Base-by-base conservation (phyloP, 139 green algal genomes). In the Coccomyxa sp. region DNA sequence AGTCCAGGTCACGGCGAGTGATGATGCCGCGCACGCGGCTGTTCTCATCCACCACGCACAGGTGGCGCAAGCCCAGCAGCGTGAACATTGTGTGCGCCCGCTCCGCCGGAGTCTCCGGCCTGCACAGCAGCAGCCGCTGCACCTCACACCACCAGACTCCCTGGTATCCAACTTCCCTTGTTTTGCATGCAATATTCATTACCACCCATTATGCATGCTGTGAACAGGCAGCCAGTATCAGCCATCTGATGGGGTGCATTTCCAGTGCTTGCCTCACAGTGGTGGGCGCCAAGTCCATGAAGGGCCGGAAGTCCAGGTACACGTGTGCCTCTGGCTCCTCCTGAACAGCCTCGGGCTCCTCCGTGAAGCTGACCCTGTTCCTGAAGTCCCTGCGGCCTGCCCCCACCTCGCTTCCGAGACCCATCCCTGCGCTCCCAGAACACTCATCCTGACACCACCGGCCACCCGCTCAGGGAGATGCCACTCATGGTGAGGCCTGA, bases 1-100 rank as follows among this genome's bases (percentile, higher is more conserved):
- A 85, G 85, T 94, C 92, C 58, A 99, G 88, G 83, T 99, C 96
- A 89, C 98, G 98, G 66, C 96, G 90, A 14, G 96, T 99, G 87
- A 98, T 96, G 81, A 99, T 95, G 82, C 96, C 96, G 67, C 93
- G 77, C 74, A 97, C 90, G 74, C 86, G 83, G 82, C 93, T 91
- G 27, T 86, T 83, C 10, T 76, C 83, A 74, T 97, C 91, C 60
- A 96, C 89, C 17, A 98, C 95, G n/a, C 88, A 89, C 83, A 99
- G 90, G 86, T 99, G 96, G 1, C 96, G 92, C 87, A 98, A 90
- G 0, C 92, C 94, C 79, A 99, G 89, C 21, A 85, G 76, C 21
- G 94, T 82, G 89, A 99, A 99, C 23, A 97, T 85, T 77, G 90
- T 79, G 84, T 95, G 89, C 66, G 85, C 82, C 0, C 82, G 77